These are phyloP conservation scores for Cylindrotheca closterium DNA, from an alignment of 108 stramenopile genomes.

Conservation along the genomic window DNA sequence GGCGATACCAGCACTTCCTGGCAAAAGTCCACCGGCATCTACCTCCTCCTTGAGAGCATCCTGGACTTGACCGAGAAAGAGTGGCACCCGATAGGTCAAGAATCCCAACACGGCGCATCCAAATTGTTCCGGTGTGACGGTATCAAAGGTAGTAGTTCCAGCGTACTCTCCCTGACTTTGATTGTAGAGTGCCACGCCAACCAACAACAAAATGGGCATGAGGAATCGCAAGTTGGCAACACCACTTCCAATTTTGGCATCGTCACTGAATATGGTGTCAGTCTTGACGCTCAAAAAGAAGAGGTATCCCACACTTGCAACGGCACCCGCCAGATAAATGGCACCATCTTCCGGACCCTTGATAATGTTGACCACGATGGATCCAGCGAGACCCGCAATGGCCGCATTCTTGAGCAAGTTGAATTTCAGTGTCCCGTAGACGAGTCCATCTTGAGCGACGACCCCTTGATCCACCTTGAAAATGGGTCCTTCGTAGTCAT, in stretches of 20 bases:
- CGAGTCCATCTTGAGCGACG: conserved; percentile 40
- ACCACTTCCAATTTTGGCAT: conserved; percentile 47
- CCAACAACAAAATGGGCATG: conserved; percentile 64
- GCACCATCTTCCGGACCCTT: conserved; percentile 56
- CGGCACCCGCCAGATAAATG: conserved; percentile 64
- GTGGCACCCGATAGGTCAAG: conserved; percentile 80
- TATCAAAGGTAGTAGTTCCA: conserved; percentile 47
- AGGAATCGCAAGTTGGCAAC: conserved; percentile 70
- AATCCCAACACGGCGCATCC: conserved; percentile 77
- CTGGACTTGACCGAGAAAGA: conserved; percentile 66
- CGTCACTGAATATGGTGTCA: conserved; percentile 57
- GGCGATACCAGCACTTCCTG: conserved; percentile 62
- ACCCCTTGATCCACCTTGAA: conserved; percentile 45
- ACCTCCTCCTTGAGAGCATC: conserved; percentile 45
- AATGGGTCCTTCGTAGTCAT: conserved; percentile 57
- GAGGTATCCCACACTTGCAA: conserved; percentile 68
- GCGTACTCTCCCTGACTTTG: conserved; percentile 35
- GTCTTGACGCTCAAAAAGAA: conserved; percentile 77
- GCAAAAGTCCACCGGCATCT: conserved; percentile 23
- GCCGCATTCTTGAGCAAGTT: conserved; percentile 55
- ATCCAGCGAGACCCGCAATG: conserved; percentile 56
- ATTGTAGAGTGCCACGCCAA: conserved; percentile 67
- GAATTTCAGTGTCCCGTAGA: conserved; percentile 56
- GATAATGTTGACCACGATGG: conserved; percentile 44
- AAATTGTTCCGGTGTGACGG: conserved; percentile 74